Evolutionary conservation across 1,284 basidiomycete species (phyloP).

Genomic region (Ustilago curta): DNA sequence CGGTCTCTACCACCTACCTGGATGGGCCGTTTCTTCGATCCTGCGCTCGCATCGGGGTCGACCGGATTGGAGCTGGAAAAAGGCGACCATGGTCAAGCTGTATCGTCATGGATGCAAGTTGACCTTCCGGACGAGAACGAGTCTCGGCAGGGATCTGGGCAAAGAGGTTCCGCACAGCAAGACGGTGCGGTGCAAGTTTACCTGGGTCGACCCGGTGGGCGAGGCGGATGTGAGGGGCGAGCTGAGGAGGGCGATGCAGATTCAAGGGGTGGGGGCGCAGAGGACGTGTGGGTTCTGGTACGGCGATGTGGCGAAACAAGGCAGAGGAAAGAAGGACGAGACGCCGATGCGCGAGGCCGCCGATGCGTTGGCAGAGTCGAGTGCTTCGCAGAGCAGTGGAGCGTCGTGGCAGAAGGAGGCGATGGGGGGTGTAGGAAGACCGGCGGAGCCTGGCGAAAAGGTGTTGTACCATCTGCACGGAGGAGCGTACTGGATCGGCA

Average conservation of each 20-base stretch:
- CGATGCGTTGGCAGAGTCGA: conserved; percentile 4
- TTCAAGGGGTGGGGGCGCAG: conserved; percentile 45
- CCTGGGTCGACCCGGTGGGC: conserved; percentile 53
- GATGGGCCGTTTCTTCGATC: conserved; percentile 49
- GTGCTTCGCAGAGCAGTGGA: conserved; percentile 8
- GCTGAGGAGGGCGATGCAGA: conserved; percentile 51
- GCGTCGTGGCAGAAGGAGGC: conserved; percentile 3
- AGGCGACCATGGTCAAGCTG: conserved; percentile 58
- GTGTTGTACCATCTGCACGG: conserved; percentile 64
- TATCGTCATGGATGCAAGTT: conserved; percentile 57
- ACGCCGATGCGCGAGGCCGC: conserved; percentile 10
- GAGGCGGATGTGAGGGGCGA: conserved; percentile 57
- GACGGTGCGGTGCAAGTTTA: conserved; percentile 58
- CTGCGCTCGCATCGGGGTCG: conserved; percentile 47
- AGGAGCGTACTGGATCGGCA: conserved; percentile 66
- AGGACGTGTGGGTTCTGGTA: conserved; percentile 64
- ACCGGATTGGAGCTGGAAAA: conserved; percentile 61
- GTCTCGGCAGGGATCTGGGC: conserved; percentile 50
- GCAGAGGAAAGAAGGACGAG: neutral
- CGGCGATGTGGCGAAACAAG: conserved; percentile 37
- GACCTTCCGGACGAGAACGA: conserved; percentile 61
- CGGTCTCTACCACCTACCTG: conserved; percentile 54
- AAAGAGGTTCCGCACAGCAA: conserved; percentile 59
- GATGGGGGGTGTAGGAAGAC: conserved; percentile 37
- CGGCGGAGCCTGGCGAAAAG: conserved; percentile 52